Evolutionary conservation across 2,329 filamentous ascomycete genomes (phyloP).

Genomic region (Aspergillus sp.): DNA sequence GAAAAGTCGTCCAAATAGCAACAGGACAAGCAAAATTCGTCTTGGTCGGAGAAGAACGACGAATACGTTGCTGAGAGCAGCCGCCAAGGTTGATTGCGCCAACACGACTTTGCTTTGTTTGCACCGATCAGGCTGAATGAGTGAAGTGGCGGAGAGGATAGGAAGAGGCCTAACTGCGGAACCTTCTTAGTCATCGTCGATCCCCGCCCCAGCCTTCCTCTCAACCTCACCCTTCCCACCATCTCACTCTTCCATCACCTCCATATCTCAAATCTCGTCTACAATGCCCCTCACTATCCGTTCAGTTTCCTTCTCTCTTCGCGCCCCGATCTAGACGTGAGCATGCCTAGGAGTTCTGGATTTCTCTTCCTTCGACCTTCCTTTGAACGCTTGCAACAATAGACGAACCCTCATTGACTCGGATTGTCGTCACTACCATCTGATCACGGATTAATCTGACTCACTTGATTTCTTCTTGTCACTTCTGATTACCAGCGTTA

Average conservation of each 20-base stretch:
- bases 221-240: slow-evolving; percentile 7
- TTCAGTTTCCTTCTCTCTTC: slow-evolving; percentile 2
- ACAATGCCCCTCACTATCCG: slow-evolving; percentile 3
- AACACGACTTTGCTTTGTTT: slow-evolving; percentile 18
- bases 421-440: slow-evolving; percentile 2
- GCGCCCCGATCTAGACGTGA: slow-evolving; percentile 18
- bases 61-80: background rate
- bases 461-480: background rate
- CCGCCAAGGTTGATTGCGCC: slow-evolving; percentile 1
- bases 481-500: slow-evolving; percentile 20
- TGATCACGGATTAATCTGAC: background rate
- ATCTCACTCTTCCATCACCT: slow-evolving; percentile 2
- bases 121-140: slow-evolving; percentile 6
- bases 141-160: slow-evolving; percentile 2
- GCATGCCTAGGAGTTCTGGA: slow-evolving; percentile 15
- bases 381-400: slow-evolving; percentile 13
- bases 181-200: slow-evolving; percentile 20
- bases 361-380: background rate
- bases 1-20: background rate
- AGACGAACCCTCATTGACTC: slow-evolving; percentile 12
- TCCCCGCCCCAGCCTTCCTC: slow-evolving; percentile 18
- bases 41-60: no score
- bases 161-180: background rate
- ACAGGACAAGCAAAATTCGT: no score
- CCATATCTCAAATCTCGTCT: slow-evolving; percentile 2